These are phyloP conservation scores for Seiridium cupressi DNA, from an alignment of 2,329 filamentous ascomycete genomes.

Conservation along the genomic window DNA sequence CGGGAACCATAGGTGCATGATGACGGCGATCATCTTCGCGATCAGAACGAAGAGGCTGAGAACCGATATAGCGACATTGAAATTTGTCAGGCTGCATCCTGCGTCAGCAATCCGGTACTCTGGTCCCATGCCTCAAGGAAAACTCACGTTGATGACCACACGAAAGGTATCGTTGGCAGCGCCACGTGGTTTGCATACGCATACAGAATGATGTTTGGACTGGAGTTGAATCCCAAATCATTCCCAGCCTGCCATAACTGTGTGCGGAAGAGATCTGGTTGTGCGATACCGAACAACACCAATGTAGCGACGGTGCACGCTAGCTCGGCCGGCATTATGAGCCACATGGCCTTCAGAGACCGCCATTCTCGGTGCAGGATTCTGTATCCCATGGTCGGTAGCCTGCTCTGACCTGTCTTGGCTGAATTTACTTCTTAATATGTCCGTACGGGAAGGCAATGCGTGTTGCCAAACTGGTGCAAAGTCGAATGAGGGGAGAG, in stretches of 20 bases:
- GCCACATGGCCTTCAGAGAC: slow-evolving; percentile 57
- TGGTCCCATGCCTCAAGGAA: no score
- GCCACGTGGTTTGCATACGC: slow-evolving; percentile 70
- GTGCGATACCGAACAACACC: slow-evolving; percentile 70
- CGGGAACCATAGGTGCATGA: slow-evolving; percentile 71
- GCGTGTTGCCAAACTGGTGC: no score
- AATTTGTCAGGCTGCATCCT: slow-evolving; percentile 63
- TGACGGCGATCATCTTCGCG: slow-evolving; percentile 65
- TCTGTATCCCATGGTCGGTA: slow-evolving; percentile 42
- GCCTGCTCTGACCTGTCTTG: background rate
- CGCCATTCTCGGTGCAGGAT: slow-evolving; percentile 60
- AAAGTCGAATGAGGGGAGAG: background rate
- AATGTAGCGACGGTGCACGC: slow-evolving; percentile 62
- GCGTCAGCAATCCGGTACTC: background rate
- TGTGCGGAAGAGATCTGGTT: slow-evolving; percentile 70
- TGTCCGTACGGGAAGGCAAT: no score
- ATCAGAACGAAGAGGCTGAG: slow-evolving; percentile 75
- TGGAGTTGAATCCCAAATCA: slow-evolving; percentile 71
- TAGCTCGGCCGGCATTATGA: slow-evolving; percentile 66
- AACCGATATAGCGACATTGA: slow-evolving; percentile 74
- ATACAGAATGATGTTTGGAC: slow-evolving; percentile 67
- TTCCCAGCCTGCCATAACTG: slow-evolving; percentile 72
- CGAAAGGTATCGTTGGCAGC: slow-evolving; percentile 60
- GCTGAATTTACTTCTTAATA: background rate
- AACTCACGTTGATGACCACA: slow-evolving; percentile 73